These are phyloP conservation scores for Clausena lansium DNA, from an alignment of 345 rosid species.

Conservation along the genomic window DNA sequence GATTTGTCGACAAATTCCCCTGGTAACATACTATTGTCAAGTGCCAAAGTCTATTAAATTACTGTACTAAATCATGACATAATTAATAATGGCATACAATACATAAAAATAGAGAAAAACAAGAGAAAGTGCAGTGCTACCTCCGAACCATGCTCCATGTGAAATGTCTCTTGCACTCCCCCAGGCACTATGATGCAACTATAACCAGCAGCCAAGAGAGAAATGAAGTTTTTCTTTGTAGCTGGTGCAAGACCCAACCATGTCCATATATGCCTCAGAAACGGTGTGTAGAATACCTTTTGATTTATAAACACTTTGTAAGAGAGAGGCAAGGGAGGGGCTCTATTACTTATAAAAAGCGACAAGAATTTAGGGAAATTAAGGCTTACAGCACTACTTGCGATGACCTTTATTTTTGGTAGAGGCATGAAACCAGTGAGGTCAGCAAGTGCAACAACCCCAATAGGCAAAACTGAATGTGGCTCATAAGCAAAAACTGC, in stretches of 20 bases:
- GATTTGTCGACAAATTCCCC: neutral
- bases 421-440: constrained; percentile 85
- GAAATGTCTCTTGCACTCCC: constrained; percentile 83
- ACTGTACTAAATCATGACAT: neutral
- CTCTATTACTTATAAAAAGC: neutral
- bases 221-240: constrained; percentile 63
- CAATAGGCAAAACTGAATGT: constrained; percentile 87
- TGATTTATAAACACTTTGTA: constrained; percentile 8
- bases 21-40: neutral
- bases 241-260: constrained; percentile 90
- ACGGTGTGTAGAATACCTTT: constrained; percentile 82
- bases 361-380: neutral
- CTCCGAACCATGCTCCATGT: constrained; percentile 73
- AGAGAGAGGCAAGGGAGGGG: neutral
- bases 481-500: constrained; percentile 93
- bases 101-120: neutral
- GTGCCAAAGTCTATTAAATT: neutral
- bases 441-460: constrained; percentile 68
- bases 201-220: constrained; percentile 66
- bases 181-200: constrained; percentile 90
- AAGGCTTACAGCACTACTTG: constrained; percentile 73
- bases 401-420: constrained; percentile 77
- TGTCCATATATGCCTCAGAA: constrained; percentile 93
- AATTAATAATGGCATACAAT: neutral
- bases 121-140: constrained; percentile 24